A percentile compares a stretch with the other conserved stretches of the same genome.
Conservation (phyloP, 768 basidiomycete genomes). For the Multifurca ochricompacta region DNA sequence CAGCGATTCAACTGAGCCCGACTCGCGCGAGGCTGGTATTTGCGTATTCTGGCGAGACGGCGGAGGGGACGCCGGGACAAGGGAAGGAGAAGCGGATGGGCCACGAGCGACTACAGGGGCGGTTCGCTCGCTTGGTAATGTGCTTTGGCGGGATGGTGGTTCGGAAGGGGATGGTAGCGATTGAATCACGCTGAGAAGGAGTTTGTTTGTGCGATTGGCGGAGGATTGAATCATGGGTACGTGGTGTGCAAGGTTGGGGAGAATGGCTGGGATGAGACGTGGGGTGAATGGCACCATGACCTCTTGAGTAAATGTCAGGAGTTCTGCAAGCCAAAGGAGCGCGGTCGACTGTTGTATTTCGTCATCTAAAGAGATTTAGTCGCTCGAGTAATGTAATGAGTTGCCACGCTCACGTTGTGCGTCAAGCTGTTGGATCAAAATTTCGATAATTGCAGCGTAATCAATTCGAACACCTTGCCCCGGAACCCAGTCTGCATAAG, state of each 20-base stretch:
- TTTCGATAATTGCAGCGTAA: conserved; percentile 88
- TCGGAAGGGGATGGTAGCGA: conserved; percentile 70
- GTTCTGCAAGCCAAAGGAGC: conserved; percentile 88
- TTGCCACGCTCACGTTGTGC: conserved; percentile 51
- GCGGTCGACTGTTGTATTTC: conserved; percentile 94
- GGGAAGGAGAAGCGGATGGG: conserved; percentile 49
- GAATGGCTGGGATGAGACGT: conserved; percentile 82
- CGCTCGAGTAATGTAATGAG: not conserved
- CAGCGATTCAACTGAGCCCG: conserved; percentile 38
- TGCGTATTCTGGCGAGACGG: conserved; percentile 44
- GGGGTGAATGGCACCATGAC: conserved; percentile 97
- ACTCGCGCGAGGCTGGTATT: conserved; percentile 35
- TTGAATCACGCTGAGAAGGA: conserved; percentile 79
- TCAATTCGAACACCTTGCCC: conserved; percentile 92
- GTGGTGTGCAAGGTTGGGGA: conserved; percentile 92
- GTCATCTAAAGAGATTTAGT: conserved; percentile 49
- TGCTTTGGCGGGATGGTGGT: conserved; percentile 28
- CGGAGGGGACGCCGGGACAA: conserved; percentile 31
- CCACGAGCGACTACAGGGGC: conserved; percentile 27
- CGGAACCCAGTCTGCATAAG: conserved; percentile 67
- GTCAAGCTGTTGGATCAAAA: conserved; percentile 80
- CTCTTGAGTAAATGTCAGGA: conserved; percentile 79
- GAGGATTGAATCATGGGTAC: conserved; percentile 81
- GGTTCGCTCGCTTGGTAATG: conserved; percentile 22
- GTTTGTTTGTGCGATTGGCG: conserved; percentile 80